These are phyloP conservation scores for Botryotinia calthae DNA, from an alignment of 2,329 filamentous ascomycete species.

Conservation along the genomic window DNA sequence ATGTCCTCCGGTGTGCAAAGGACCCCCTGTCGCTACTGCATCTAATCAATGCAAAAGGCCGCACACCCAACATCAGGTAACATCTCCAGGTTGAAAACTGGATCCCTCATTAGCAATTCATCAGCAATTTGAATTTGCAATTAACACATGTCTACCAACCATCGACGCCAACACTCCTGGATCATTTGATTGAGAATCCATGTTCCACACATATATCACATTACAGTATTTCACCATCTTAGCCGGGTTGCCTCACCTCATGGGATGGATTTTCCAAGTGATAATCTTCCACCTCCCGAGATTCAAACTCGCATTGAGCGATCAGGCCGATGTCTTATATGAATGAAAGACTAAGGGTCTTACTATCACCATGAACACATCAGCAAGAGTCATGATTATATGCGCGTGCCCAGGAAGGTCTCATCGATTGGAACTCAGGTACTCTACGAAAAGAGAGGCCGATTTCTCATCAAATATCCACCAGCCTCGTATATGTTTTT, in stretches of 20 bases:
- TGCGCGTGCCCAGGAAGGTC: slow-evolving; percentile 15
- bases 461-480: not conserved
- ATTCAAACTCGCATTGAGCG: slow-evolving; percentile 8
- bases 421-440: slow-evolving; percentile 12
- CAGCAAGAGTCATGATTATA: slow-evolving; percentile 13
- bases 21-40: slow-evolving; percentile 25
- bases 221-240: slow-evolving; percentile 12
- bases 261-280: slow-evolving; percentile 14
- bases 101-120: slow-evolving; percentile 18
- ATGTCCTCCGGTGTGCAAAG: slow-evolving; percentile 18
- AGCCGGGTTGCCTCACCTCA: slow-evolving; percentile 8
- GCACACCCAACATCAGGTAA: slow-evolving; percentile 24
- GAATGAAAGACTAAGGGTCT: slow-evolving; percentile 11
- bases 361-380: slow-evolving; percentile 16
- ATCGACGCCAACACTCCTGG: slow-evolving; percentile 16
- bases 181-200: slow-evolving; percentile 16
- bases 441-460: not conserved
- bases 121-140: slow-evolving; percentile 14
- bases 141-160: slow-evolving; percentile 17
- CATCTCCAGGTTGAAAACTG: slow-evolving; percentile 24
- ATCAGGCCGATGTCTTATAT: slow-evolving; percentile 18
- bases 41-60: slow-evolving; percentile 26
- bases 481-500: slow-evolving; percentile 11
- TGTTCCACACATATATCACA: slow-evolving; percentile 17
- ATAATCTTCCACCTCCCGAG: slow-evolving; percentile 16